Evolutionary conservation across 2,329 filamentous ascomycete genomes (phyloP).

Genomic region (Hypoxylon sp.): DNA sequence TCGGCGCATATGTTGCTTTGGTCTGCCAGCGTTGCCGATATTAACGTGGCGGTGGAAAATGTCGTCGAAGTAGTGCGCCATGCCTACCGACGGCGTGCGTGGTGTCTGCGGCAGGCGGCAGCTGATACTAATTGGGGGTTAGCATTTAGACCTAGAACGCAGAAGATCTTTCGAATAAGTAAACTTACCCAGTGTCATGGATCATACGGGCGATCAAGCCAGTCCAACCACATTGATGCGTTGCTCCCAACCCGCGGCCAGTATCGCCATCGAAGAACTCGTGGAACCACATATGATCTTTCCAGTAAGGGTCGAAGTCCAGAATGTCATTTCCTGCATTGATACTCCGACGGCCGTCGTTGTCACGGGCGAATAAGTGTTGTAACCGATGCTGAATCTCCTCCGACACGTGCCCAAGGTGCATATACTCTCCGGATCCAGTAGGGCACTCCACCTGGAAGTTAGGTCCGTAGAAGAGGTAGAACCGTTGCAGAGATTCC

Average conservation of each 20-base stretch:
- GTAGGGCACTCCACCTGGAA: slow-evolving; percentile 95
- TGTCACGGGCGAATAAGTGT: slow-evolving; percentile 86
- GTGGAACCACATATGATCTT: slow-evolving; percentile 93
- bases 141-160: slow-evolving; percentile 51
- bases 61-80: slow-evolving; percentile 96
- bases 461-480: slow-evolving; percentile 92
- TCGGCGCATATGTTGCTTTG: slow-evolving; percentile 73
- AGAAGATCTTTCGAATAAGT: neutral
- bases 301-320: slow-evolving; percentile 94
- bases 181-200: slow-evolving; percentile 90
- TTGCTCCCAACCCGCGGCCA: slow-evolving; percentile 89
- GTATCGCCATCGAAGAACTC: slow-evolving; percentile 97
- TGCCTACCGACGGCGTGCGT: slow-evolving; percentile 84
- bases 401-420: slow-evolving; percentile 92
- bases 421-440: slow-evolving; percentile 94
- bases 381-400: slow-evolving; percentile 95
- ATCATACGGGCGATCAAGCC: slow-evolving; percentile 97
- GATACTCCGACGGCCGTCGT: slow-evolving; percentile 89
- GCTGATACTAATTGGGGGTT: slow-evolving; percentile 73
- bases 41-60: slow-evolving; percentile 73
- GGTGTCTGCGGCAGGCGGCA: slow-evolving; percentile 95
- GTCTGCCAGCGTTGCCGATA: slow-evolving; percentile 55
- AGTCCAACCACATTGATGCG: slow-evolving; percentile 97
- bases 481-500: slow-evolving; percentile 94
- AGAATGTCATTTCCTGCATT: slow-evolving; percentile 87